These are phyloP conservation scores for Coemansia sp. DNA, from an alignment of 192 early-diverging fungal genomes.

Conservation along the genomic window DNA sequence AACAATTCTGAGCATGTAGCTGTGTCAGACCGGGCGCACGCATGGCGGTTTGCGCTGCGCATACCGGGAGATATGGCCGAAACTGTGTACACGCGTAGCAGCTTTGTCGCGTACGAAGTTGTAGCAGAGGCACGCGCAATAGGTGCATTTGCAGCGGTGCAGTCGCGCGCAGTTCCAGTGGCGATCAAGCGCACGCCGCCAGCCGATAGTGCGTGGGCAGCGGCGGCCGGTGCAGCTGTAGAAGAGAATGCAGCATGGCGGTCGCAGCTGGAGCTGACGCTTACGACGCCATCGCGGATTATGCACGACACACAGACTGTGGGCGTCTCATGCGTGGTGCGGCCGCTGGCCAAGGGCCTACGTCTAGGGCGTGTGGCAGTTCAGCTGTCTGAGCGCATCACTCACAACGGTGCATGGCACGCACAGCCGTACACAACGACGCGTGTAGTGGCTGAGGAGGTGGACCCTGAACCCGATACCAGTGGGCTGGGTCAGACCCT, in stretches of 20 bases:
- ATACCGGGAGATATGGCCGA: conserved; percentile 43
- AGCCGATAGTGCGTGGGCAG: conserved; percentile 27
- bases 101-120: conserved; percentile 43
- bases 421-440: conserved; percentile 12
- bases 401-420: conserved; percentile 18
- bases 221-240: conserved; percentile 27
- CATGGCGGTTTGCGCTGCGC: conserved; percentile 45
- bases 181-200: conserved; percentile 40
- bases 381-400: conserved; percentile 35
- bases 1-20: conserved; percentile 13
- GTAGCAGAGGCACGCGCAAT: conserved; percentile 35
- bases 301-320: conserved; percentile 29
- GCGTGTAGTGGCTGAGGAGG: not conserved
- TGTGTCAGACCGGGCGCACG: conserved; percentile 14
- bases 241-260: conserved; percentile 37
- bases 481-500: conserved; percentile 28
- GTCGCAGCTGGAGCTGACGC: conserved; percentile 39
- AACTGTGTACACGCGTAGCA: conserved; percentile 35
- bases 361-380: conserved; percentile 39
- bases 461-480: not conserved
- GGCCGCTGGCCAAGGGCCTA: conserved; percentile 45
- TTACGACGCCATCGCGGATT: conserved; percentile 26
- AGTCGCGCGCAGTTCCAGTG: conserved; percentile 17
- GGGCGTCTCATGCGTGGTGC: conserved; percentile 23
- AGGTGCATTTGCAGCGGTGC: conserved; percentile 8